Percentiles rank a stretch among this genome's conserved stretches.
phyloP scores from a whole-genome alignment of 441 rosid genomes.

The Arabidopsis hybrid region DNA sequence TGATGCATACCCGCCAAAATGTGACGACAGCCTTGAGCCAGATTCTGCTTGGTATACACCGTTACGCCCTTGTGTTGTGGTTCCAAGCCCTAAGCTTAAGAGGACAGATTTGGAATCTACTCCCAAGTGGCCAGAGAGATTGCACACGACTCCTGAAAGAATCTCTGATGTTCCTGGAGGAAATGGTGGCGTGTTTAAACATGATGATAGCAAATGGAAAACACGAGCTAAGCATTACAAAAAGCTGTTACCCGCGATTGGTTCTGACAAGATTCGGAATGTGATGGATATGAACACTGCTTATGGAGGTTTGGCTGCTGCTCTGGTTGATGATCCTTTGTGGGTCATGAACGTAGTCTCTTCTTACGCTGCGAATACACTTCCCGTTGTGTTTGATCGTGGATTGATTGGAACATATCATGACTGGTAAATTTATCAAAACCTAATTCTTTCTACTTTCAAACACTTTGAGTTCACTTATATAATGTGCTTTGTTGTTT shows the following conservation, averaged over 20 bases:
- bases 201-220: conserved; percentile 86
- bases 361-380: conserved; percentile 80
- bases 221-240: conserved; percentile 83
- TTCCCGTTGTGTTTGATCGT: conserved; percentile 87
- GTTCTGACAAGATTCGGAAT: conserved; percentile 84
- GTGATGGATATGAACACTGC: conserved; percentile 97
- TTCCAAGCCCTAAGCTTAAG: conserved; percentile 73
- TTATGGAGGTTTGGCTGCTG: conserved; percentile 93
- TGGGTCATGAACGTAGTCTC: conserved; percentile 99
- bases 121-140: conserved; percentile 90
- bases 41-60: conserved; percentile 99
- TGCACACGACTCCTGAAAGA: conserved; percentile 78
- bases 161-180: conserved; percentile 73
- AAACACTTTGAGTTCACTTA: conserved; percentile 15
- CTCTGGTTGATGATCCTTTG: conserved; percentile 72
- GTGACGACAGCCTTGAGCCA: conserved; percentile 97
- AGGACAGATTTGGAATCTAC: conserved; percentile 64
- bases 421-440: conserved; percentile 69
- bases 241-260: conserved; percentile 78
- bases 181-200: conserved; percentile 67
- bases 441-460: conserved; percentile 19
- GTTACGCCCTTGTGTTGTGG: conserved; percentile 85
- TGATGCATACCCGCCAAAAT: conserved; percentile 81
- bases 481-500: conserved; percentile 22
- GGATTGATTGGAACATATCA: conserved; percentile 96